Conservation (phyloP, 1,139 yeast genomes). For the Debaryomyces robertsiae region DNA sequence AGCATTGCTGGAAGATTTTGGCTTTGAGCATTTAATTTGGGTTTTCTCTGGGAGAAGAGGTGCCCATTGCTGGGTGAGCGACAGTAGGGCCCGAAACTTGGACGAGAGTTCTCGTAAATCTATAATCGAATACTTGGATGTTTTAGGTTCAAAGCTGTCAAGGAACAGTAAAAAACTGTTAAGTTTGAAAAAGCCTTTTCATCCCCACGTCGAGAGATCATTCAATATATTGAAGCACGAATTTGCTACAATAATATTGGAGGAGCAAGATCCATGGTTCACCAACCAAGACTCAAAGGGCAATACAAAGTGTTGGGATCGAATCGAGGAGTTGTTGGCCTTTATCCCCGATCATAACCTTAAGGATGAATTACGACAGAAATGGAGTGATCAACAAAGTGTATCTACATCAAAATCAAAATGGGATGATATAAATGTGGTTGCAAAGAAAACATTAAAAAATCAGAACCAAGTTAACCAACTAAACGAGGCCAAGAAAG, state of each 20-base stretch:
- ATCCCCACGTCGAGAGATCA: slow-evolving; percentile 83
- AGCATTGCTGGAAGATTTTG: slow-evolving; percentile 84
- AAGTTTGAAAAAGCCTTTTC: slow-evolving; percentile 74
- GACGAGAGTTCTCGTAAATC: slow-evolving; percentile 77
- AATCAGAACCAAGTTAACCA: slow-evolving; percentile 40
- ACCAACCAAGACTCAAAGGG: slow-evolving; percentile 29
- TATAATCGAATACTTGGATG: slow-evolving; percentile 80
- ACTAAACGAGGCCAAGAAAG: slow-evolving; percentile 78
- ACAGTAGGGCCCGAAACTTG: slow-evolving; percentile 71
- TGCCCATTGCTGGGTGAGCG: slow-evolving; percentile 98
- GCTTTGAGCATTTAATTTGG: slow-evolving; percentile 86
- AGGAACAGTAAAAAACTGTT: slow-evolving; percentile 41
- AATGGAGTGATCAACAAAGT: slow-evolving; percentile 40
- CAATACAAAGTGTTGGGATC: slow-evolving; percentile 45
- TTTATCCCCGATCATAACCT: slow-evolving; percentile 63
- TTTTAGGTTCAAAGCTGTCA: slow-evolving; percentile 56
- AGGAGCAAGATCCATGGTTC: slow-evolving; percentile 84
- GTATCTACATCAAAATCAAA: slow-evolving; percentile 48
- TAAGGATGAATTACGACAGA: slow-evolving; percentile 51
- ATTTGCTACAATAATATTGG: slow-evolving; percentile 66
- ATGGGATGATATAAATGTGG: slow-evolving; percentile 80
- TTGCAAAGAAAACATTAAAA: slow-evolving; percentile 53
- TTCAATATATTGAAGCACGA: slow-evolving; percentile 63
- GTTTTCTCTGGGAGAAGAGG: slow-evolving; percentile 99
- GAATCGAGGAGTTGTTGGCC: slow-evolving; percentile 57